Evolutionary conservation across 1,284 basidiomycete species (phyloP).

Genomic region (Ustilago loliicola): DNA sequence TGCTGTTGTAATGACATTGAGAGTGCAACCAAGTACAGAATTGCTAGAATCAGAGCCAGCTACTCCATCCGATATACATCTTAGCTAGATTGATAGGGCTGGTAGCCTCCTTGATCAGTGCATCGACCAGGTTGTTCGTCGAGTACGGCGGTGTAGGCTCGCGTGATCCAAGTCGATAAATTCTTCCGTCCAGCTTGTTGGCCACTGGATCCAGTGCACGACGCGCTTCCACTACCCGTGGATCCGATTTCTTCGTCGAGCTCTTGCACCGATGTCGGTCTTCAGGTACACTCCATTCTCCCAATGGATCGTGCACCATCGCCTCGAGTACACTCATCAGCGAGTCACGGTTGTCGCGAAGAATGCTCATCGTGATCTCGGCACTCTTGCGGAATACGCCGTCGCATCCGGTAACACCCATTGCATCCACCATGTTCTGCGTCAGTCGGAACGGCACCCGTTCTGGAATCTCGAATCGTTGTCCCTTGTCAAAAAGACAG

Average conservation of each 20-base stretch:
- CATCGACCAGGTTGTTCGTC: conserved; percentile 67
- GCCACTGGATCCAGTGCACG: conserved; percentile 65
- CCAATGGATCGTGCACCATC: conserved; percentile 96
- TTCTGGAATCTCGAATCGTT: conserved; percentile 89
- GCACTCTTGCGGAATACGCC: conserved; percentile 92
- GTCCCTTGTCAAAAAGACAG: conserved; percentile 94
- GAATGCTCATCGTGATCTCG: conserved; percentile 88
- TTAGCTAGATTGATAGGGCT: conserved; percentile 58
- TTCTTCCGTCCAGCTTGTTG: conserved; percentile 64
- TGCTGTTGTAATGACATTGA: background rate
- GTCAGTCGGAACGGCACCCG: conserved; percentile 95
- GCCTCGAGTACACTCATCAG: conserved; percentile 97
- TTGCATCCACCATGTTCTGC: conserved; percentile 90
- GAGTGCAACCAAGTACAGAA: background rate
- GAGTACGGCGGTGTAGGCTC: conserved; percentile 56
- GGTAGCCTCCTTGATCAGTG: conserved; percentile 68
- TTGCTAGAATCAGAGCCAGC: conserved; percentile 31
- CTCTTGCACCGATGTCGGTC: conserved; percentile 63
- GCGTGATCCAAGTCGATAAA: conserved; percentile 53
- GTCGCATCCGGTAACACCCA: conserved; percentile 94
- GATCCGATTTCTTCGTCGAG: conserved; percentile 41
- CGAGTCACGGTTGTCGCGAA: conserved; percentile 91
- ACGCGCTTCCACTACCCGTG: conserved; percentile 61
- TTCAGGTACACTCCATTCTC: conserved; percentile 86
- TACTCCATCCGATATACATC: conserved; percentile 68